A percentile compares a stretch with the other conserved stretches of the same genome.
Evolutionary conservation across 148 eudicot species (phyloP).

Genomic region (Diospyros kaki): DNA sequence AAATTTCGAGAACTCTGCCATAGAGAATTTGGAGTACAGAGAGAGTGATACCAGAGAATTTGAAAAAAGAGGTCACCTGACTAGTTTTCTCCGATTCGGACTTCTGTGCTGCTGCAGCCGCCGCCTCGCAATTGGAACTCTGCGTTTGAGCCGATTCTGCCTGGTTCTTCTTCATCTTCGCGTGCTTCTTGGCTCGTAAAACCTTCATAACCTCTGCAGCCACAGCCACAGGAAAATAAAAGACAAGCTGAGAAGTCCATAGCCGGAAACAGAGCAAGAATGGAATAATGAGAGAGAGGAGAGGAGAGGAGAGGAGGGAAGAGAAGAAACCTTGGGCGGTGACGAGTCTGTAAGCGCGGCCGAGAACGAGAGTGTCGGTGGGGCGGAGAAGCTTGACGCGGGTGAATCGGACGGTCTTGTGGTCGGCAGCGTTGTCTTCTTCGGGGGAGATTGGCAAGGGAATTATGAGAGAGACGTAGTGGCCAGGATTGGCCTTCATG

Average conservation of each 20-base stretch:
- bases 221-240: background rate
- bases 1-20: too few species aligned
- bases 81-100: conserved; percentile 25
- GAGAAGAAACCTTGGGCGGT: conserved; percentile 70
- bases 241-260: background rate
- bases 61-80: conserved; percentile 31
- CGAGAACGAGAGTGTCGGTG: conserved; percentile 68
- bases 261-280: background rate
- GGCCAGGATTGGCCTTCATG: conserved; percentile 87
- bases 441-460: conserved; percentile 43
- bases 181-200: conserved; percentile 65
- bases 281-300: background rate
- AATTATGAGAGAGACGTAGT: conserved; percentile 81
- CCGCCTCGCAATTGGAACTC: conserved; percentile 21
- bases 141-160: conserved; percentile 31
- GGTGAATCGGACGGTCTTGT: conserved; percentile 51
- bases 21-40: too few species aligned
- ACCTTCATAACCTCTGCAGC: conserved; percentile 84
- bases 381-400: conserved; percentile 94
- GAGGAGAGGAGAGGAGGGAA: background rate
- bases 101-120: conserved; percentile 25
- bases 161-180: conserved; percentile 53
- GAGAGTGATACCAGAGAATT: too few species aligned
- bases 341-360: conserved; percentile 84
- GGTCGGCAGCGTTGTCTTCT: conserved; percentile 30